Evolutionary conservation across 2,329 filamentous ascomycete genomes (phyloP), one percentile per base, ranked within the genome.

Genomic region (Hypoxylon sp.): DNA sequence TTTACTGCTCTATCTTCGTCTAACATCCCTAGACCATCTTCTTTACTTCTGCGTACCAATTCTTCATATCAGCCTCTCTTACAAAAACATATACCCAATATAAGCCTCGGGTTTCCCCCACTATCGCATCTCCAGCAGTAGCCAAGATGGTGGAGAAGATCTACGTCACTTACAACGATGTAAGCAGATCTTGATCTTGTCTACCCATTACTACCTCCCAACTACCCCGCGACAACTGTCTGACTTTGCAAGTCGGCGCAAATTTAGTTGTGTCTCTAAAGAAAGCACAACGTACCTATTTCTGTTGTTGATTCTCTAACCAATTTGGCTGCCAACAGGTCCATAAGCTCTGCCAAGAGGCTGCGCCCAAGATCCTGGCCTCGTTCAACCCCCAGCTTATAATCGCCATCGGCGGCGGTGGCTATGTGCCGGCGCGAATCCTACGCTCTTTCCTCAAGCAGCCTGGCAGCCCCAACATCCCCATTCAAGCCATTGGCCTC

Each of bases 401-500:
- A 87, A 97, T 99, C 81, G 96, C 96, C 79, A 98, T 98, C 80
- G 96, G 96, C 75, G 96, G 96, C 72, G 96, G 96, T 76, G 96
- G 96, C 76, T 99, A 98, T 82, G 94, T 99, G 43, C 96, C 96
- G 68, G 96, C 96, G 49, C 93, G 96, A 75, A 99, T 99, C 80
- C 89, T 99, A 71, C 93, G 96, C 71, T 98, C 96, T 19, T 99
- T 99, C 86, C 92, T 99, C 80, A 98, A 97, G 87, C 89, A 90
- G 79, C 87, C 93, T 66, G 93, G 92, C 74, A 88, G 86, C 69
- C 90, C 94, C 82, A 99, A 99, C 85, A 99, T 99, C 77, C 95
- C 96, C 73, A 99, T 99, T 82, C 96, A 99, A 87, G 96, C 96
- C 72, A 99, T 99, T 80, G 96, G 96, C 52, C 91, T 99, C 71